These are phyloP conservation scores for Rhodotorula babjevae DNA, from an alignment of 768 basidiomycete species.

Conservation along the genomic window DNA sequence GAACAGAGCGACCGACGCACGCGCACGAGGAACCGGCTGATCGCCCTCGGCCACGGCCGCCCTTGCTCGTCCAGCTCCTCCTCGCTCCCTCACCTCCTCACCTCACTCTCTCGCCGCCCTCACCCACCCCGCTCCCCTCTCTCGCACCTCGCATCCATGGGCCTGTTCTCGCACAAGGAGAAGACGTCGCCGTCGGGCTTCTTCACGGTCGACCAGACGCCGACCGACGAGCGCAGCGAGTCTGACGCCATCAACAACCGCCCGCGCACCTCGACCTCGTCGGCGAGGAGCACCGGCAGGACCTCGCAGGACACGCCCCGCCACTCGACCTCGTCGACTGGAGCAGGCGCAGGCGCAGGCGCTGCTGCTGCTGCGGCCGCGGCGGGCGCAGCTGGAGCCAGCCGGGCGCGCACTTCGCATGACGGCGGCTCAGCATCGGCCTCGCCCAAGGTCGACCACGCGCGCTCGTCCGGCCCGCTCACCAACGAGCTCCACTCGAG, in stretches of 20 bases:
- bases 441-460: background rate
- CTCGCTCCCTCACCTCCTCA: background rate
- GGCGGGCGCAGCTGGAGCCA: background rate
- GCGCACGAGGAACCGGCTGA: no score
- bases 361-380: no score
- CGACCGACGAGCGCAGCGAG: conserved; percentile 1
- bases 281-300: background rate
- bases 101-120: background rate
- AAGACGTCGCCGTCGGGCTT: conserved; percentile 26
- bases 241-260: background rate
- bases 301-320: background rate
- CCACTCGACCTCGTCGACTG: background rate
- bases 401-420: background rate
- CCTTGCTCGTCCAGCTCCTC: background rate
- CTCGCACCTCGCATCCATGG: background rate
- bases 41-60: no score
- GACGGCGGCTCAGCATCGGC: background rate
- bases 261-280: background rate
- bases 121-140: background rate
- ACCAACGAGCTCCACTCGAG: background rate
- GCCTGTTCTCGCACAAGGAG: conserved; percentile 26
- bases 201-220: conserved; percentile 13
- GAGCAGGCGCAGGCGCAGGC: no score
- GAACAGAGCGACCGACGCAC: no score
- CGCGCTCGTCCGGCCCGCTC: background rate